phyloP scores from a whole-genome alignment of 768 basidiomycete species.

The Xerocomus brunneocitrinus region DNA sequence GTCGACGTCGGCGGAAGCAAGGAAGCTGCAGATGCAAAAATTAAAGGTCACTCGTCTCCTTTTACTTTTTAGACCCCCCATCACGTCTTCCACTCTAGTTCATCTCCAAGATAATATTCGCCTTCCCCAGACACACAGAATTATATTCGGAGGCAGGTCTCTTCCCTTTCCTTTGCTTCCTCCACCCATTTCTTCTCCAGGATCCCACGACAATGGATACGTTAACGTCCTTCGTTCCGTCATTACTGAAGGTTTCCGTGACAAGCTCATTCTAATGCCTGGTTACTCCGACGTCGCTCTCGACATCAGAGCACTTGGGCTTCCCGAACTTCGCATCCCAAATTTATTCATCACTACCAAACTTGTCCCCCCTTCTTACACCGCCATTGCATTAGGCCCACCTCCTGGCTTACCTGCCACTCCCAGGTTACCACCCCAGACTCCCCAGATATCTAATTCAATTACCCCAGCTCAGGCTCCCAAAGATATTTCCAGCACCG shows the following conservation, averaged over 20 bases:
- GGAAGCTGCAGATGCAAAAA: slow-evolving; percentile 72
- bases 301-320: slow-evolving; percentile 51
- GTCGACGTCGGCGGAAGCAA: slow-evolving; percentile 68
- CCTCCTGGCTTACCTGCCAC: slow-evolving; percentile 23
- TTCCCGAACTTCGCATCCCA: slow-evolving; percentile 51
- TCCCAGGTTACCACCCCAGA: slow-evolving; percentile 11
- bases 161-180: slow-evolving; percentile 1
- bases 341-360: slow-evolving; percentile 60
- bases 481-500: slow-evolving; percentile 12
- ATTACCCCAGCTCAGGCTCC: not conserved
- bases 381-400: slow-evolving; percentile 19
- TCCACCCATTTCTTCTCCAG: slow-evolving; percentile 30
- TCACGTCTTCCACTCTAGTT: slow-evolving; percentile 26
- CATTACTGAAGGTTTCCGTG: slow-evolving; percentile 58
- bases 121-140: slow-evolving; percentile 58
- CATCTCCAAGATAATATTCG: slow-evolving; percentile 39
- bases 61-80: not conserved
- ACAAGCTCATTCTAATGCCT: slow-evolving; percentile 62
- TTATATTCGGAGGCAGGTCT: slow-evolving; percentile 61
- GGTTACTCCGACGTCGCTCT: slow-evolving; percentile 58
- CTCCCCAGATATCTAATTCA: slow-evolving; percentile 12
- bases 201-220: slow-evolving; percentile 74
- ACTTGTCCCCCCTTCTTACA: slow-evolving; percentile 33
- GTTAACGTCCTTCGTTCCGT: slow-evolving; percentile 56
- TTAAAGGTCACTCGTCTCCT: slow-evolving; percentile 50